Evolutionary conservation across 352 stramenopile species (phyloP).

Genomic region (Sclerospora graminicola): DNA sequence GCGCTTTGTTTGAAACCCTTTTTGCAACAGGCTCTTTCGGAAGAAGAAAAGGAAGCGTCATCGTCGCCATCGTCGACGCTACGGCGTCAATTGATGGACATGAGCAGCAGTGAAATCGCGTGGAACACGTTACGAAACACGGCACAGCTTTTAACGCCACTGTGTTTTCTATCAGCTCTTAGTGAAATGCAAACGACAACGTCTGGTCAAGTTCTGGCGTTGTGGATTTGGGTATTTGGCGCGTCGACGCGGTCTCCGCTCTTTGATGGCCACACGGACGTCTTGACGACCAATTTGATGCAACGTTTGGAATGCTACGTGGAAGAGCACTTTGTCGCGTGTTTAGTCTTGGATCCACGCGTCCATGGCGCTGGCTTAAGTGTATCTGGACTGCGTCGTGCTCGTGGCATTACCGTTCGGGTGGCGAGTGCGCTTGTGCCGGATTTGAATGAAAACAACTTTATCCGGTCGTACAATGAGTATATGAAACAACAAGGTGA

Average conservation of each 20-base stretch:
- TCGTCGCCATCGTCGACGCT: slow-evolving; percentile 2
- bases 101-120: slow-evolving; percentile 6
- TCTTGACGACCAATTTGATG: slow-evolving; percentile 15
- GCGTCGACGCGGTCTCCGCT: slow-evolving; percentile 18
- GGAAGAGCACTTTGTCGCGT: slow-evolving; percentile 25
- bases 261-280: slow-evolving; percentile 10
- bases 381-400: slow-evolving; percentile 23
- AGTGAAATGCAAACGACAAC: slow-evolving; percentile 22
- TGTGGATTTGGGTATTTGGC: slow-evolving; percentile 30
- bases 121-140: slow-evolving; percentile 18
- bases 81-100: slow-evolving; percentile 8
- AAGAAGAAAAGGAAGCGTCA: slow-evolving; percentile 11
- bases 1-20: slow-evolving; percentile 8
- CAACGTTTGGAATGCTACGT: slow-evolving; percentile 22
- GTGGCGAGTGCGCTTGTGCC: slow-evolving; percentile 15
- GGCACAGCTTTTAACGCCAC: slow-evolving; percentile 13
- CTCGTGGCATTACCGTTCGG: slow-evolving; percentile 19
- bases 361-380: slow-evolving; percentile 29
- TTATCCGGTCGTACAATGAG: slow-evolving; percentile 33
- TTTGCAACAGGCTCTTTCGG: slow-evolving; percentile 12
- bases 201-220: slow-evolving; percentile 19
- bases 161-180: slow-evolving; percentile 19
- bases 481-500: slow-evolving; percentile 30
- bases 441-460: slow-evolving; percentile 22
- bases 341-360: slow-evolving; percentile 25